These are phyloP conservation scores for Triticum dicoccoides DNA, from an alignment of 176 grass and related monocot genomes.

Conservation along the genomic window DNA sequence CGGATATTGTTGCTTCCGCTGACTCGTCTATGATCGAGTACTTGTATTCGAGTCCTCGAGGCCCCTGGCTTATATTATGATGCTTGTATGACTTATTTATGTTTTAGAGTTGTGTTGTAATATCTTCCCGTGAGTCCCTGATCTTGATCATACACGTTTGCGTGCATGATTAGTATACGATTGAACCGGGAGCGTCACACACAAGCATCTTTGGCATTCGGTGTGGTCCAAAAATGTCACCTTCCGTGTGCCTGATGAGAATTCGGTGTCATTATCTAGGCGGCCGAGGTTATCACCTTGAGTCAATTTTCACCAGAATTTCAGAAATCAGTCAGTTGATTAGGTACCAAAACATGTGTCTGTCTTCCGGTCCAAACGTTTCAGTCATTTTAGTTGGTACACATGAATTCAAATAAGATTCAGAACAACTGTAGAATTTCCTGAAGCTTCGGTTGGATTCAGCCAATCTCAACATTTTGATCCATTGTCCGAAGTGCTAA, in stretches of 20 bases:
- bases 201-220: neutral
- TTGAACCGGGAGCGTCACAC: too few species aligned
- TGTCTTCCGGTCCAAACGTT: neutral
- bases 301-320: neutral
- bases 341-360: neutral
- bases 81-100: too few species aligned
- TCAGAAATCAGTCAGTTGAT: neutral
- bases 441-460: neutral
- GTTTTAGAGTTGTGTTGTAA: too few species aligned
- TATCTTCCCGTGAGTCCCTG: too few species aligned
- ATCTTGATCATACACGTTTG: too few species aligned
- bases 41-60: too few species aligned
- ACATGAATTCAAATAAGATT: neutral
- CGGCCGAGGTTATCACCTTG: neutral
- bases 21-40: too few species aligned
- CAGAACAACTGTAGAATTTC: neutral
- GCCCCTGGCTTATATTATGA: too few species aligned
- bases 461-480: neutral
- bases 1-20: too few species aligned
- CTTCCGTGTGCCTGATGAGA: too few species aligned
- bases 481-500: neutral
- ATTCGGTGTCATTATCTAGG: too few species aligned
- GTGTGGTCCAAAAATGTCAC: neutral
- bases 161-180: too few species aligned
- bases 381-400: neutral